Evolutionary conservation across 2,329 filamentous ascomycete genomes (phyloP).

Genomic region (Apiospora koreana): DNA sequence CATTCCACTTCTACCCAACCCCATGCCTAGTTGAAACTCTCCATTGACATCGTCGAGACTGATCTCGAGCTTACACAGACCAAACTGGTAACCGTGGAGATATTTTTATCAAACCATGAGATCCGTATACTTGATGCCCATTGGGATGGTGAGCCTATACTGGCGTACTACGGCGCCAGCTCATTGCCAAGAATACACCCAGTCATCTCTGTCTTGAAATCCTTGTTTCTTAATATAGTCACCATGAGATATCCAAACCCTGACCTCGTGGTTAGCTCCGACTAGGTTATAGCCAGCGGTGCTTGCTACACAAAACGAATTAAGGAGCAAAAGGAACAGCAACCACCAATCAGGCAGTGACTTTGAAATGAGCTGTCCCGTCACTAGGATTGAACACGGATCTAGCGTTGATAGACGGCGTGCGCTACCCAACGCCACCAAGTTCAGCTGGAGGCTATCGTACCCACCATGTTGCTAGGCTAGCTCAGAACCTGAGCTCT

Average conservation of each 20-base stretch:
- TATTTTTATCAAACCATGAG: too few relatives aligned
- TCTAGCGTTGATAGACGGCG: neutral
- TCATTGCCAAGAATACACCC: neutral
- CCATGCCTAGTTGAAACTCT: too few relatives aligned
- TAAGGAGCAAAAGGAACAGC: neutral
- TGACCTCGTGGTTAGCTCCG: neutral
- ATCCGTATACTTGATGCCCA: neutral
- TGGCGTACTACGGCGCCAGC: neutral
- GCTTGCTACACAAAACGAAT: neutral
- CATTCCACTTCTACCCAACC: too few relatives aligned
- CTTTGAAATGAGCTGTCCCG: neutral
- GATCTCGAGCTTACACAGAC: too few relatives aligned
- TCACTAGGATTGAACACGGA: neutral
- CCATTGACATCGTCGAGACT: too few relatives aligned
- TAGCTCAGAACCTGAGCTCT: neutral
- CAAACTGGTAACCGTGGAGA: too few relatives aligned
- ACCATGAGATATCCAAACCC: too few relatives aligned
- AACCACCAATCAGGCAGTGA: neutral
- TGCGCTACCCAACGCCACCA: neutral
- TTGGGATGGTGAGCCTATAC: neutral
- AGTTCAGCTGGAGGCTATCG: neutral
- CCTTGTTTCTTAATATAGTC: neutral
- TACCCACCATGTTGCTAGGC: neutral
- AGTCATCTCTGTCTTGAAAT: neutral
- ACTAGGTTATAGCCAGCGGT: neutral